Conservation (phyloP, 2,329 filamentous ascomycete genomes). For the Clonostachys rosea region DNA sequence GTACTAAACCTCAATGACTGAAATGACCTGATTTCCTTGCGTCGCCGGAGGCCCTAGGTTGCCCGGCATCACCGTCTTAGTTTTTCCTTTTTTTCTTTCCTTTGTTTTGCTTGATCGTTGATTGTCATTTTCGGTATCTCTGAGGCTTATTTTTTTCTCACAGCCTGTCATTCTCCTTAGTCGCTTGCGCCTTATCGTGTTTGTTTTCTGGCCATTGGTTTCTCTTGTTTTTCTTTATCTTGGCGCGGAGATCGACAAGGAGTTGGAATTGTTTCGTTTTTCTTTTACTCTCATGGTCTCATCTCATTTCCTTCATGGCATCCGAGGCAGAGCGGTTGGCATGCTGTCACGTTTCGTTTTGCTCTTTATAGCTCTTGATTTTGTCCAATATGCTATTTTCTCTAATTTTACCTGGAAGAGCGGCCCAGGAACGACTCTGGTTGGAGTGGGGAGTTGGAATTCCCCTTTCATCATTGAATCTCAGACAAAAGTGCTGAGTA, state of each 20-base stretch:
- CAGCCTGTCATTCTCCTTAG: not conserved
- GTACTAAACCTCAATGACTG: conserved; percentile 53
- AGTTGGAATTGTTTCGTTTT: conserved; percentile 1
- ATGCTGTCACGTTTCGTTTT: conserved; percentile 15
- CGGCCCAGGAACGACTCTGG: conserved; percentile 12
- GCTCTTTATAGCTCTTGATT: conserved; percentile 8
- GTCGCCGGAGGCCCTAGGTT: conserved; percentile 1
- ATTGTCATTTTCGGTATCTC: conserved; percentile 4
- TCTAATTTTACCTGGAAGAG: not conserved
- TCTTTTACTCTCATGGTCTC: not conserved
- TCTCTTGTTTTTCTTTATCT: no score
- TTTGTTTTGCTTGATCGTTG: conserved; percentile 15
- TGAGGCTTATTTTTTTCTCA: conserved; percentile 5
- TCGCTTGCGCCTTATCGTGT: not conserved
- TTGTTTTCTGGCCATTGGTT: not conserved
- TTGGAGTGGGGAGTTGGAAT: conserved; percentile 10
- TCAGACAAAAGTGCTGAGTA: no score
- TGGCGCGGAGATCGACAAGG: conserved; percentile 6
- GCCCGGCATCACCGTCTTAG: conserved; percentile 4
- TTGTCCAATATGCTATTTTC: conserved; percentile 1
- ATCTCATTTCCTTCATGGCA: conserved; percentile 22
- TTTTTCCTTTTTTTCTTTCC: conserved; percentile 18
- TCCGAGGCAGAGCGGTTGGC: conserved; percentile 26
- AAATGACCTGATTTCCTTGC: conserved; percentile 32
- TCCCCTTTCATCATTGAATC: no score